A percentile compares a stretch with the other conserved stretches of the same genome.
Evolutionary conservation across 225 moss, liverwort and hornwort species (phyloP).

Genomic region (Ulota crispa): DNA sequence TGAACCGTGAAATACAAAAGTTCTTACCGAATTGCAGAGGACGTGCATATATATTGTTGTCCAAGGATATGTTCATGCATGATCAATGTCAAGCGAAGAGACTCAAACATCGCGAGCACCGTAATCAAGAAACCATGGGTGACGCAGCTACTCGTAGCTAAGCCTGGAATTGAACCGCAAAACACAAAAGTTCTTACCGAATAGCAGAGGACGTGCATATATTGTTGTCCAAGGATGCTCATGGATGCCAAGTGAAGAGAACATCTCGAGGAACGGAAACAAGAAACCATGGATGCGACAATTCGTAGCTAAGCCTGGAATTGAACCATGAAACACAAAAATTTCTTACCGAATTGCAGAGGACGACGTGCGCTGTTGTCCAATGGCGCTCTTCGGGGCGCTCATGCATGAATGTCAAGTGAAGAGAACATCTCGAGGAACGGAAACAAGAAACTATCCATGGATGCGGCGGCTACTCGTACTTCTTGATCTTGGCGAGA

Average conservation of each 20-base stretch:
- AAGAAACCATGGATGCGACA: not conserved
- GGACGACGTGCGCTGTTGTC: not conserved
- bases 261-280: not conserved
- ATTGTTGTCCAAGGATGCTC: not conserved
- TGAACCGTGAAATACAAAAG: not conserved
- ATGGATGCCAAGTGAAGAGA: not conserved
- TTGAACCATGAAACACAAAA: not conserved
- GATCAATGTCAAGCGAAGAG: not conserved
- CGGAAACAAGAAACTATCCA: not conserved
- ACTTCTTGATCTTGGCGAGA: slow-evolving; percentile 53
- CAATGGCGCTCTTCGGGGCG: not conserved
- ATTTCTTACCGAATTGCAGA: not conserved
- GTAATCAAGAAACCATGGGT: not conserved
- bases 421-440: not conserved
- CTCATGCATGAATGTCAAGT: not conserved
- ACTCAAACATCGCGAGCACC: not conserved
- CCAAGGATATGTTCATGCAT: not conserved
- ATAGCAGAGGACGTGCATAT: not conserved
- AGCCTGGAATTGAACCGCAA: no score
- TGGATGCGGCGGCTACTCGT: slow-evolving; percentile 35
- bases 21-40: not conserved
- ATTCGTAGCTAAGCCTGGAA: no score
- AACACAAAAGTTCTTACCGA: not conserved
- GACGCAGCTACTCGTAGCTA: no score
- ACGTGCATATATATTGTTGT: not conserved